Conservation (phyloP, 371 early-diverging fungal genomes). For the Rhizopus delemar region DNA sequence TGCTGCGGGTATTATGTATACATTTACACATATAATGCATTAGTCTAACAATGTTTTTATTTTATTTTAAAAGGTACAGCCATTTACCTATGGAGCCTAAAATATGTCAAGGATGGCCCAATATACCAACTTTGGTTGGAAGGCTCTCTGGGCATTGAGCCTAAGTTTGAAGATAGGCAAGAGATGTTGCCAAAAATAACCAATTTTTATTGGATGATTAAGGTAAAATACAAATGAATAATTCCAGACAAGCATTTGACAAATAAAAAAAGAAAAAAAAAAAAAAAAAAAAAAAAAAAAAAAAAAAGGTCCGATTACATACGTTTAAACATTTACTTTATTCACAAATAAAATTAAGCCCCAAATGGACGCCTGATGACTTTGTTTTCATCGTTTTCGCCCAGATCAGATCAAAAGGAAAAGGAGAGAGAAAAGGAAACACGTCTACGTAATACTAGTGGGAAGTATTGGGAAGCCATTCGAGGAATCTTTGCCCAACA, state of each 20-base stretch:
- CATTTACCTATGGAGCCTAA: slow-evolving; percentile 4
- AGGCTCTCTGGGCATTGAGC: slow-evolving; percentile 1
- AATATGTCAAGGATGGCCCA: slow-evolving; percentile 7
- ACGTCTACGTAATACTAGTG: too few relatives aligned
- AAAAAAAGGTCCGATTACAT: too few relatives aligned
- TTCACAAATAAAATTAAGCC: too few relatives aligned
- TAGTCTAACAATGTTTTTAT: background rate
- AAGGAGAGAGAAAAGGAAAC: too few relatives aligned
- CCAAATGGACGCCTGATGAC: too few relatives aligned
- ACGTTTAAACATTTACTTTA: too few relatives aligned
- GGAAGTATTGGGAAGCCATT: too few relatives aligned
- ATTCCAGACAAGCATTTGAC: too few relatives aligned
- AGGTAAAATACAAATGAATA: slow-evolving; percentile 5
- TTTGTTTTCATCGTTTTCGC: too few relatives aligned
- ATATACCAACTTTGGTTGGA: slow-evolving; percentile 8
- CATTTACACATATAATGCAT: too few relatives aligned
- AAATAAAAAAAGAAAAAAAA: slow-evolving; percentile 4
- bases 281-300: background rate
- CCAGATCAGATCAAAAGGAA: too few relatives aligned
- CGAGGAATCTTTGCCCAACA: too few relatives aligned
- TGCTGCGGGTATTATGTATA: background rate
- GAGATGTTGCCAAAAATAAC: background rate
- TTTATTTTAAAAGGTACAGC: slow-evolving; percentile 3
- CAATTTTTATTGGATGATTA: background rate
- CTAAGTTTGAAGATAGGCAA: slow-evolving; percentile 6